Evolutionary conservation across 805 yeast genomes (phyloP).

Genomic region (Hanseniaspora taiwanica): DNA sequence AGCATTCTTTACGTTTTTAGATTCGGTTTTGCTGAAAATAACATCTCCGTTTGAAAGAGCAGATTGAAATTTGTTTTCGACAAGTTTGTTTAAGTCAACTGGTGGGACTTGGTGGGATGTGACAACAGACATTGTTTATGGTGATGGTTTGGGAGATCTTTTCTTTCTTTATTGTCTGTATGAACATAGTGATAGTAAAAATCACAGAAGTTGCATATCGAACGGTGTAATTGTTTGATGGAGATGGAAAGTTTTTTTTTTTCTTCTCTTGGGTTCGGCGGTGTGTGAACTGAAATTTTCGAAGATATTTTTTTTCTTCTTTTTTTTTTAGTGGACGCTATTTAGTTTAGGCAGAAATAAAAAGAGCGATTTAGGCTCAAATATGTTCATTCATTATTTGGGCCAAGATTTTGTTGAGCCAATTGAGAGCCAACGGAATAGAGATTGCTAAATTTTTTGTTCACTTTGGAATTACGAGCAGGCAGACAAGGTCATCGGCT

Average conservation of each 20-base stretch:
- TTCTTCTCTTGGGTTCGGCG: background rate
- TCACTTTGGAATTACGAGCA: no score
- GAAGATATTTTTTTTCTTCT: no score
- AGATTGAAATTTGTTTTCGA: conserved; percentile 29
- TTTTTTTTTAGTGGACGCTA: background rate
- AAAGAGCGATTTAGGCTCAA: background rate
- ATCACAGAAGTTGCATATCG: no score
- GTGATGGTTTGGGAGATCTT: background rate
- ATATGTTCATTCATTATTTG: background rate
- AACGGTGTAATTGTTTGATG: no score
- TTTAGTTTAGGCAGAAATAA: background rate
- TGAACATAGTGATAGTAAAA: no score
- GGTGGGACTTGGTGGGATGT: conserved; percentile 19
- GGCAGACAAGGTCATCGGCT: no score
- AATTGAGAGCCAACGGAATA: background rate
- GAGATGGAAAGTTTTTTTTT: no score
- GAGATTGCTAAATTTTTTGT: no score
- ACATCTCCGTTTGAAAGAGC: conserved; percentile 38
- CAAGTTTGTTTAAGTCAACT: conserved; percentile 23
- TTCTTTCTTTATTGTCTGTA: background rate
- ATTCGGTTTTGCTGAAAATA: conserved; percentile 36
- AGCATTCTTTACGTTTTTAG: conserved; percentile 19
- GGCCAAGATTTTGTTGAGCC: background rate
- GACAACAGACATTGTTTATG: background rate
- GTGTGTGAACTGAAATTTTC: no score